Evolutionary conservation across 306 rosid species (phyloP), one percentile per base, ranked within the genome.

Genomic region (Rosa persica): DNA sequence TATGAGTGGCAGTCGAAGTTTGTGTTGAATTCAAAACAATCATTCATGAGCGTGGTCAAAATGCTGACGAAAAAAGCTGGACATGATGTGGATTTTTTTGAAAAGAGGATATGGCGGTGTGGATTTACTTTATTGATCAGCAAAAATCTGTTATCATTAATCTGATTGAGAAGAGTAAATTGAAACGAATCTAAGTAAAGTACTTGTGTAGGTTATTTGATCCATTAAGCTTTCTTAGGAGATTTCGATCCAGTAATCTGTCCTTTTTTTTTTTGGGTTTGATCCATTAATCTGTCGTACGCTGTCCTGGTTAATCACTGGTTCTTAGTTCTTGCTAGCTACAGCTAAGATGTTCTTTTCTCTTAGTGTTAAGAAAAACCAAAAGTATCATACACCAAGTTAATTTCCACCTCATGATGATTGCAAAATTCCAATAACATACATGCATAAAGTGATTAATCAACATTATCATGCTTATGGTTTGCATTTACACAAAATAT

Each of bases 21-120:
- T 58, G 30, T 4, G 36, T 10, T 3, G 34, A 58, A 58, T 22
- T 58, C 34, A 58, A 58, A 58, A 4, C 36, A 9, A 58, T 11
- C 65, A 58, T 58, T 58, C 34, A 58, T 23, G 65, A 58, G 65
- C 65, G 65, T 58, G 65, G 65, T 58, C 65, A 58, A 58, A 58
- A 22, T 58, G 65, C 65, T 10, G 65, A 58, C 30, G 64, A 58
- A 58, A 58, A 11, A 58, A 23, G 36, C 10, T 58, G 17, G 65
- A 58, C 9, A 22, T 58, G 65, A 17, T 58, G 65, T 23, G 36
- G 65, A 23, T 10, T 12, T 58, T 30, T 30, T 2, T 30, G 36
- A 30, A 3, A 30, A 30, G 36, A 30, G 36, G 36, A 30, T 30
- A 1, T 30, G 36, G 36, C 36, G 2, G 36, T 30, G 36, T 58